Base-by-base conservation (phyloP, 2,329 filamentous ascomycete species). In the Arthrinium phaeospermum region DNA sequence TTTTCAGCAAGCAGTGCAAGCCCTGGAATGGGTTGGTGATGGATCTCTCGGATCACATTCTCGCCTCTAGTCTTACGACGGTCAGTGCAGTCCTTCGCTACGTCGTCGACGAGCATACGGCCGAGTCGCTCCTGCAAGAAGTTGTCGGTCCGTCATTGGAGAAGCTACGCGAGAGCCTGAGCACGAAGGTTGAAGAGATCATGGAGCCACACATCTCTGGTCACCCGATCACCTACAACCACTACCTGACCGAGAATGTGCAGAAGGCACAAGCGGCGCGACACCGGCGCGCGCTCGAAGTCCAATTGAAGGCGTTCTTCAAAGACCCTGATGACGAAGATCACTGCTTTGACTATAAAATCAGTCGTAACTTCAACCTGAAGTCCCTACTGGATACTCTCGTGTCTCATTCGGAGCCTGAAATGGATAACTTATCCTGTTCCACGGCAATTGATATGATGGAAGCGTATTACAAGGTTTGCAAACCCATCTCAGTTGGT, bases 181-280 rank as follows among this genome's bases (percentile, higher is more conserved):
- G 70, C 0, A 53, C 19, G 27, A 81, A 82, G 71, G 68, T 78
- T 0, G 47, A 72, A 4, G 79, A 81, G 70, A 70, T 83, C 0
- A 34, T 83, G 5, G 70, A 68, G 5, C 77, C 78, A 0, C 78
- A 81, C 67, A 46, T 72, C 1, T 71, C 74, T 0, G 72, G 75
- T 0, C 83, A 85, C 70, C 82, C 83, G 0, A 84, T 85, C 45
- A 84, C 83, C 0, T 84, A 84, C 72, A 82, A 85, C 6, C 51
- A 57, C 27, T 57, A 57, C 27, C 51, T 57, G 13, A 81, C 79
- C 0, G 79, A 83, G 8, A 81, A 74, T 1, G 74, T 84, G 1
- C 79, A 82, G 57, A 78, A 80, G 47, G 76, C 75, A 22, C 78
- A 78, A 27, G 13, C 41, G 0, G 27, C 70, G 1, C 73, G 74